Evolutionary conservation across 106 monocot genomes (phyloP).

Genomic region (Posidonia australis): DNA sequence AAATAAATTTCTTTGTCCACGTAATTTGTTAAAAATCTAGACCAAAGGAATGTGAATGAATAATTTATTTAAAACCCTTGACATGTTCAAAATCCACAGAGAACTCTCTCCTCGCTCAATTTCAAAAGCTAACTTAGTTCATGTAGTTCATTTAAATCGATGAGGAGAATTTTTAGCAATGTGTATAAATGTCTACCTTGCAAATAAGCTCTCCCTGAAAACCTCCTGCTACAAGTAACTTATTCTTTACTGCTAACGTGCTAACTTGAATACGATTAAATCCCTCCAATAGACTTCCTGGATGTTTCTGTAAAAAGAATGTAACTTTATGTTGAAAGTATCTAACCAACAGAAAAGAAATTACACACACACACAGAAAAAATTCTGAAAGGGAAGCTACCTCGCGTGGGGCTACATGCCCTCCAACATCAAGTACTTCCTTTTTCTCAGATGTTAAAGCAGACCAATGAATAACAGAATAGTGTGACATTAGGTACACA

Average conservation of each 20-base stretch:
- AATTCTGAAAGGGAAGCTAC: conserved; percentile 1
- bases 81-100: no score
- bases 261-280: conserved; percentile 37
- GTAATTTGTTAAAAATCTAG: no score
- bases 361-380: not conserved
- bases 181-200: conserved; percentile 31
- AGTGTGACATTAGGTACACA: conserved; percentile 38
- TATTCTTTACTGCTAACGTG: conserved; percentile 40
- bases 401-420: conserved; percentile 43
- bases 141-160: no score
- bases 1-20: no score
- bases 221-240: conserved; percentile 50
- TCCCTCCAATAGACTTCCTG: conserved; percentile 35
- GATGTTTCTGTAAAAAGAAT: conserved; percentile 31
- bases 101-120: no score
- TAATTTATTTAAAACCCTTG: no score
- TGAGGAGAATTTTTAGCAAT: not conserved
- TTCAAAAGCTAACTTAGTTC: no score
- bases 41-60: no score
- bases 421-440: conserved; percentile 36
- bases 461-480: conserved; percentile 42
- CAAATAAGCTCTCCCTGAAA: conserved; percentile 63
- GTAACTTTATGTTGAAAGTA: not conserved
- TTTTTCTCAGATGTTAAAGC: conserved; percentile 14
- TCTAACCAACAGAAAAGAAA: not conserved